A percentile compares a stretch with the other conserved stretches of the same genome.
Conservation (phyloP, 768 basidiomycete genomes). For the Trametes cubensis region DNA sequence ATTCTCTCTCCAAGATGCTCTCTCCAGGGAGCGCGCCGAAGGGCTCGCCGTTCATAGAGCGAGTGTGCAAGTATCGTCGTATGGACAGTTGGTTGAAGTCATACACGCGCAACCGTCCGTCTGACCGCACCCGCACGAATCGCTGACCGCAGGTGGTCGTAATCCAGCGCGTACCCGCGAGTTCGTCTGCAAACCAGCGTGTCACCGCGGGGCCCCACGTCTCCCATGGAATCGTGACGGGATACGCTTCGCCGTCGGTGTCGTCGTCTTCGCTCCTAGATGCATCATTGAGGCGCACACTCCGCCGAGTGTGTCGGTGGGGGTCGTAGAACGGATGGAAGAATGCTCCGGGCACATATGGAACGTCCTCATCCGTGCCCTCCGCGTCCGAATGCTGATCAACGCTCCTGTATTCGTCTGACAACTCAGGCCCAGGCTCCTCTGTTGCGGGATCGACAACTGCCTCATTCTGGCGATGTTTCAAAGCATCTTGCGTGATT, state of each 20-base stretch:
- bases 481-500: constrained; percentile 2
- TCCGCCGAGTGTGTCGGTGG: neutral
- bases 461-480: neutral
- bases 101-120: constrained; percentile 20
- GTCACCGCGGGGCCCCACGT: constrained; percentile 30
- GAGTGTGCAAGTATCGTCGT: constrained; percentile 3
- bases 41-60: constrained; percentile 8
- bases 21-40: constrained; percentile 8
- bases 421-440: neutral
- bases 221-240: constrained; percentile 23
- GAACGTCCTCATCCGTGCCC: neutral
- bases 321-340: neutral
- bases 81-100: constrained; percentile 31
- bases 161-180: constrained; percentile 33
- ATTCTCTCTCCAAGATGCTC: constrained; percentile 12
- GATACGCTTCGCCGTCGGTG: neutral
- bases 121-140: constrained; percentile 23
- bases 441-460: neutral
- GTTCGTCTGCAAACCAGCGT: constrained; percentile 32
- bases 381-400: neutral
- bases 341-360: neutral
- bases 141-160: constrained; percentile 38
- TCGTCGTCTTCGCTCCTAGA: neutral
- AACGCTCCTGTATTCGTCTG: neutral
- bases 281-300: neutral